These are phyloP conservation scores for Omphalotus guepiniiformis DNA, from an alignment of 768 basidiomycete species.

Conservation along the genomic window DNA sequence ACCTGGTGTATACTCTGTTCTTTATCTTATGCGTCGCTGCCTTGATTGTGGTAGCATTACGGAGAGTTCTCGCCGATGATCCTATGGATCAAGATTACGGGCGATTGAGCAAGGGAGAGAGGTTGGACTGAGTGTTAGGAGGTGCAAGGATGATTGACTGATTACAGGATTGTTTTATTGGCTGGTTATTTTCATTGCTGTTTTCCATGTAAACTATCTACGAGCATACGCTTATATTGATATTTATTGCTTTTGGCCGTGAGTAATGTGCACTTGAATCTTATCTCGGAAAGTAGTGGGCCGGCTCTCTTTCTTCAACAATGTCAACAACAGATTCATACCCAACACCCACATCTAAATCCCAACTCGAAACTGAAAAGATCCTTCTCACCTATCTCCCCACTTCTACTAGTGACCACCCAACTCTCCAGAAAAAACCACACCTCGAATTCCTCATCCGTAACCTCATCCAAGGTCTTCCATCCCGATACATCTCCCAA, in stretches of 20 bases:
- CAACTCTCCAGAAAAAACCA: slow-evolving; percentile 50
- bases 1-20: slow-evolving; percentile 31
- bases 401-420: slow-evolving; percentile 14
- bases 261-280: no score
- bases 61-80: slow-evolving; percentile 22
- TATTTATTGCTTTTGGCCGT: no score
- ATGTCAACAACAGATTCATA: no score
- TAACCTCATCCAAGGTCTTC: slow-evolving; percentile 75
- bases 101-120: slow-evolving; percentile 13
- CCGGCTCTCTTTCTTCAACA: no score
- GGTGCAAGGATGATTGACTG: no score
- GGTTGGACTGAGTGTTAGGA: slow-evolving; percentile 9
- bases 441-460: slow-evolving; percentile 77
- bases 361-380: slow-evolving; percentile 65
- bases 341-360: slow-evolving; percentile 55
- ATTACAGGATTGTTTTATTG: no score
- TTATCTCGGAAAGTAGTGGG: no score
- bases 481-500: slow-evolving; percentile 71
- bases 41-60: slow-evolving; percentile 25
- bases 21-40: slow-evolving; percentile 25
- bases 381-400: slow-evolving; percentile 56
- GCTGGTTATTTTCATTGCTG: no score
- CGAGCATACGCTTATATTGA: no score
- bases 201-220: no score
- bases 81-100: slow-evolving; percentile 15